Base-by-base conservation (phyloP, 352 stramenopile genomes). In the Thraustochytrium striatum region DNA sequence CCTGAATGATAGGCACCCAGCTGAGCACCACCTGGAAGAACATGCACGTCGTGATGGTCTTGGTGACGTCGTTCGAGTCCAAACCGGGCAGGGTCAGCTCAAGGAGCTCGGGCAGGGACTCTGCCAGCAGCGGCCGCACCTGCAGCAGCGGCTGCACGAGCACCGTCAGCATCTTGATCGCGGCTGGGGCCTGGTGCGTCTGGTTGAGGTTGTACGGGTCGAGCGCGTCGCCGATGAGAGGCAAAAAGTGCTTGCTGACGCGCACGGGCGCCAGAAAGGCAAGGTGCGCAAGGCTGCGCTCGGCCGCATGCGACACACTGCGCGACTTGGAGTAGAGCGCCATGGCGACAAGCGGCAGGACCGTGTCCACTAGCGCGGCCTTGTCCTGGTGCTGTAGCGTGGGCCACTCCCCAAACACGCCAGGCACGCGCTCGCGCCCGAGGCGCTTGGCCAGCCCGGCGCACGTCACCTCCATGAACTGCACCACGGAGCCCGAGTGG, bases 161-260 rank as follows among this genome's bases (percentile, higher is more conserved):
- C 32, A 75, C 65, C 8, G 65, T 75, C 21, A 75, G 65, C 44
- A 75, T 72, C 32, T 61, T 58, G 43, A 75, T 75, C 0, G 65
- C 65, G 21, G 65, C 65, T 16, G 65, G 65, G 41, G 65, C 65
- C 11, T 75, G 65, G 16, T 75, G 65, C 8, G 65, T 75, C 50
- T 75, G 65, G 3, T 75, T 75, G 1, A 75, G 65, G 47, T 75
- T 75, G 65, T 75, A 61, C 11, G 65, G 65, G 25, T 75, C 65
- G 0, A 75, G 65, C 0, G 65, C 65, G 21, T 61, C 65, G 52
- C 30, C 44, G 21, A 75, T 32, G 8, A 70, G 21, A 9, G 2
- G 3, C 9, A 75, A 55, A 61, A 75, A 75, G 41, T 75, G 65
- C n/a, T 75, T 38, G 7, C 41, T 32, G 3, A 75, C 65, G 5